Conservation (phyloP, 352 stramenopile genomes). For the Phytophthora quininea region DNA sequence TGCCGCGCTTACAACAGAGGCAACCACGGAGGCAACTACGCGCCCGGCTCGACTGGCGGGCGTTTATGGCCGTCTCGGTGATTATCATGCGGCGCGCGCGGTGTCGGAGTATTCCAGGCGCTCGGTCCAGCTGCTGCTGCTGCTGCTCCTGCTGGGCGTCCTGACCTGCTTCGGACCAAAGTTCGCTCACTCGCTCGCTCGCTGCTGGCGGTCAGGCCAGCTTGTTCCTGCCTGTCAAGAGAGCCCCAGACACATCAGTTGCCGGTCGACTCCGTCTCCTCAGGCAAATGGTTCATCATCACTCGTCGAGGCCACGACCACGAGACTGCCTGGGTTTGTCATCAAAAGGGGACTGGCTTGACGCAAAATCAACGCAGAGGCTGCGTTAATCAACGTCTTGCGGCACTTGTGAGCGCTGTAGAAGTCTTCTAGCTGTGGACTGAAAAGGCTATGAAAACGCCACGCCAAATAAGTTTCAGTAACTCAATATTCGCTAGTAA, state of each 20-base stretch:
- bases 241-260: conserved; percentile 1
- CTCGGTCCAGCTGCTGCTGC: conserved; percentile 7
- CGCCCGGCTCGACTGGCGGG: not conserved
- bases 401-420: no score
- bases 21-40: not conserved
- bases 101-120: conserved; percentile 24
- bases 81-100: not conserved
- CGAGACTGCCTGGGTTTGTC: not conserved
- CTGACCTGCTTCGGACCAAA: no score
- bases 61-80: conserved; percentile 1
- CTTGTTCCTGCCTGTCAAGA: not conserved
- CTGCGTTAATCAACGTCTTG: no score
- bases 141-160: not conserved
- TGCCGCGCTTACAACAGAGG: conserved; percentile 17
- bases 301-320: not conserved
- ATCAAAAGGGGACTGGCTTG: not conserved
- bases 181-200: no score
- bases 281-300: not conserved
- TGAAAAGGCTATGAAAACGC: no score
- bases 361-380: no score
- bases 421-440: no score
- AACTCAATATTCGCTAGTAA: no score
- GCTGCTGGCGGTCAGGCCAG: not conserved
- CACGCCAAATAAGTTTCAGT: no score
- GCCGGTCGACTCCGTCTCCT: not conserved